Percentiles rank a stretch among this genome's conserved stretches.
phyloP scores from a whole-genome alignment of 192 early-diverging fungal genomes.

The Backusella westeae region DNA sequence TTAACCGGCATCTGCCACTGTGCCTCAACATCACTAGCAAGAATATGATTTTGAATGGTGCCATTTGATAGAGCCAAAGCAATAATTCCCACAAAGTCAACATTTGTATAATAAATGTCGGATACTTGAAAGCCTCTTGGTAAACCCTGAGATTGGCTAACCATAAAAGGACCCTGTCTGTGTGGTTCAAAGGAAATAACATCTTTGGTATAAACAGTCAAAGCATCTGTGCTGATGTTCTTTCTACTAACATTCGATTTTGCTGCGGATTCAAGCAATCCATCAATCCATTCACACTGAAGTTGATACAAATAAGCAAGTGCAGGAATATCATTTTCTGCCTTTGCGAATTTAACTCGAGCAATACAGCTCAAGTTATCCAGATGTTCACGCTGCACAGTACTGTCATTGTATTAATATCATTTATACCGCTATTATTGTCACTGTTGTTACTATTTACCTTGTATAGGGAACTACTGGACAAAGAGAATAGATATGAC shows the following conservation, averaged over 20 bases:
- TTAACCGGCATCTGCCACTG: slow-evolving; percentile 33
- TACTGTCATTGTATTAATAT: slow-evolving; percentile 18
- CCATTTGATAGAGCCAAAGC: slow-evolving; percentile 60
- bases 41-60: slow-evolving; percentile 60
- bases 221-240: slow-evolving; percentile 17
- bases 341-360: neutral
- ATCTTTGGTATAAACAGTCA: neutral
- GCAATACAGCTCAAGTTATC: neutral
- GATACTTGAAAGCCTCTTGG: slow-evolving; percentile 23
- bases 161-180: slow-evolving; percentile 53
- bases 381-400: slow-evolving; percentile 20
- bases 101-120: slow-evolving; percentile 47
- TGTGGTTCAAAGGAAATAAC: neutral
- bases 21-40: slow-evolving; percentile 44
- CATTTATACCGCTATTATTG: neutral
- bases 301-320: slow-evolving; percentile 28
- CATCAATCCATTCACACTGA: slow-evolving; percentile 46
- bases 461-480: slow-evolving; percentile 71
- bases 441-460: slow-evolving; percentile 32
- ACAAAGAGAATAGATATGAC: slow-evolving; percentile 74
- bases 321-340: neutral
- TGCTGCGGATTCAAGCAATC: slow-evolving; percentile 33
- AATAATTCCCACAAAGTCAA: slow-evolving; percentile 49
- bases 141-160: slow-evolving; percentile 26
- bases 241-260: slow-evolving; percentile 20